phyloP scores from a whole-genome alignment of 805 yeast species.

The Brettanomyces sp. region DNA sequence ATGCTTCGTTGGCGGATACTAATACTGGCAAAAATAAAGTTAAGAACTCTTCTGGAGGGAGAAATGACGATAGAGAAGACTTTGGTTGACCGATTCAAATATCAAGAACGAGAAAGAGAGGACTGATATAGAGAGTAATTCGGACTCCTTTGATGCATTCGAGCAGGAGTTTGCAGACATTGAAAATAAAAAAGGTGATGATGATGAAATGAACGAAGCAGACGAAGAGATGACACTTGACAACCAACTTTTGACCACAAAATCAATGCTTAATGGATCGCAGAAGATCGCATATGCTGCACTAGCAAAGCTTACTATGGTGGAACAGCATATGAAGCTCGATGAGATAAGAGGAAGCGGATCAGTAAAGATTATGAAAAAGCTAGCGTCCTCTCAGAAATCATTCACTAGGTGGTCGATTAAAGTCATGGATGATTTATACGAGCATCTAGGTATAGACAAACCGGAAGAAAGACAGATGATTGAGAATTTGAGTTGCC shows the following conservation, averaged over 20 bases:
- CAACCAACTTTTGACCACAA: slow-evolving; percentile 73
- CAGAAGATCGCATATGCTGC: slow-evolving; percentile 93
- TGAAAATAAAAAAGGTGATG: too few relatives aligned
- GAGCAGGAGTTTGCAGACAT: too few relatives aligned
- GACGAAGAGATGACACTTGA: slow-evolving; percentile 35
- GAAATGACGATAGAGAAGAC: background rate
- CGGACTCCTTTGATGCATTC: too few relatives aligned
- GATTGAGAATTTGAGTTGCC: slow-evolving; percentile 80
- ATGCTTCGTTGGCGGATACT: slow-evolving; percentile 3
- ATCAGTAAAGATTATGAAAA: slow-evolving; percentile 43
- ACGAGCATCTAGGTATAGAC: slow-evolving; percentile 68
- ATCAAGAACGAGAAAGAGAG: background rate
- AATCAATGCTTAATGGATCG: slow-evolving; percentile 66
- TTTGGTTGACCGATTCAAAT: too few relatives aligned
- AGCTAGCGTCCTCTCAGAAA: slow-evolving; percentile 59
- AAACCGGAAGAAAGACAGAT: slow-evolving; percentile 66
- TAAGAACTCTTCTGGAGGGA: slow-evolving; percentile 5
- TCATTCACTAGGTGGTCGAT: slow-evolving; percentile 81
- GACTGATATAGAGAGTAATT: background rate
- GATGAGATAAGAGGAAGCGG: slow-evolving; percentile 51
- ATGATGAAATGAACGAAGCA: slow-evolving; percentile 5
- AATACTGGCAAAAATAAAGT: slow-evolving; percentile 12
- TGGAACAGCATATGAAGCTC: slow-evolving; percentile 74
- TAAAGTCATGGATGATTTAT: slow-evolving; percentile 58
- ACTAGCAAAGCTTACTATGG: slow-evolving; percentile 61